phyloP scores from a whole-genome alignment of 805 yeast genomes.

The Pichia cabralensis region DNA sequence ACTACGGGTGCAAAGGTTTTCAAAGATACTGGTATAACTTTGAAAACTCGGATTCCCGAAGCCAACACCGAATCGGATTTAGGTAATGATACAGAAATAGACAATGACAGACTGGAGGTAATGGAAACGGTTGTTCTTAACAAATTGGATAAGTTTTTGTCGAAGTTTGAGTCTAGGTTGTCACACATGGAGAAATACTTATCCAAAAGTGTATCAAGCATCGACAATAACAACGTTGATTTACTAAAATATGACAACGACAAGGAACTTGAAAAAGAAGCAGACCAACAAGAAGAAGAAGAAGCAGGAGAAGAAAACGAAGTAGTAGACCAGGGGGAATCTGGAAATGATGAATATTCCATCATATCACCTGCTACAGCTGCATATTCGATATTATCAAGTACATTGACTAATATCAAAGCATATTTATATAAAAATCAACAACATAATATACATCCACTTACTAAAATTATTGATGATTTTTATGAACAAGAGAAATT shows the following conservation, averaged over 20 bases:
- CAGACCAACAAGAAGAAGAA: no score
- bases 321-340: slow-evolving; percentile 2
- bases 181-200: slow-evolving; percentile 22
- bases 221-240: no score
- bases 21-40: no score
- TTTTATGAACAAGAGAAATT: slow-evolving; percentile 18
- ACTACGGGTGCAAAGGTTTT: no score
- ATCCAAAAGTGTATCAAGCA: no score
- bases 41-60: no score
- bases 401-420: slow-evolving; percentile 17
- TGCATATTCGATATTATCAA: slow-evolving; percentile 17
- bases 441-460: slow-evolving; percentile 20
- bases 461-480: slow-evolving; percentile 22
- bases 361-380: slow-evolving; percentile 8
- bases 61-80: no score
- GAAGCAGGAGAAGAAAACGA: no score
- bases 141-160: slow-evolving; percentile 21
- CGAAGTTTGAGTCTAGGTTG: slow-evolving; percentile 21
- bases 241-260: no score
- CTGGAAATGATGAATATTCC: slow-evolving; percentile 1
- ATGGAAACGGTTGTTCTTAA: slow-evolving; percentile 21
- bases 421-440: slow-evolving; percentile 16
- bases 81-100: background rate
- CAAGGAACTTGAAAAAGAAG: no score
- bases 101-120: slow-evolving; percentile 1